Evolutionary conservation across 805 yeast species (phyloP), one percentile per base, ranked within the genome.

Genomic region (Isabelozyma gotoi): DNA sequence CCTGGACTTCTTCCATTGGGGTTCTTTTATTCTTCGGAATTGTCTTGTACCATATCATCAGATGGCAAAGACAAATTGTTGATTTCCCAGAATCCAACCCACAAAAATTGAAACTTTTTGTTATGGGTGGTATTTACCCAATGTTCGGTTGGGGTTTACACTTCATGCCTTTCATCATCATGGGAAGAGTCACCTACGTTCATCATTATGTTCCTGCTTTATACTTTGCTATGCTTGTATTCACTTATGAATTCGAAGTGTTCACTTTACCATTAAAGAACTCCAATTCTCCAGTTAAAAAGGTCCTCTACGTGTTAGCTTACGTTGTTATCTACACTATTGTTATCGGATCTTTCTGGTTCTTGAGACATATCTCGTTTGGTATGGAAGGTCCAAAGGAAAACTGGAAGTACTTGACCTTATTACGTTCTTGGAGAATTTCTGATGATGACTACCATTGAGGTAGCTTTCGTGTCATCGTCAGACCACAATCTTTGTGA

Each of bases 141-240:
- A 85, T 91, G 70, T 59, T 88, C 34, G 96, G 96, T 8, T 92
- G 97, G 97, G 75, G 82, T 35, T 73, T 89, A 56, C 97, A 92
- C 67, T 92, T 74, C 66, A 60, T 87, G 57, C 98, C 99, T 27
- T 92, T 92, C 67, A 80, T 85, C 24, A 67, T 89, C 46, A 92
- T 92, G 99, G 90, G 95, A 10, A 86, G 99, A 73, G 97, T 94
- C 44, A 90, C 96, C 2, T 92, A 94, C 63, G 94, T 92, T 27
- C 99, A 92, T 68, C 99, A 92, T 65, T 92, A 92, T 66, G 80
- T 90, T 52, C 99, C 99, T 11, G 96, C 98, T 1, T 76, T 91
- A 50, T 92, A 87, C 68, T 92, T 92, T 71, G 98, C 98, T 40
- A 84, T 90, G 73, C 71, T 91, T 50, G 84, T 88, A 21, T 74